phyloP scores from a whole-genome alignment of 1,139 yeast genomes.

The Petasospora fabianii region DNA sequence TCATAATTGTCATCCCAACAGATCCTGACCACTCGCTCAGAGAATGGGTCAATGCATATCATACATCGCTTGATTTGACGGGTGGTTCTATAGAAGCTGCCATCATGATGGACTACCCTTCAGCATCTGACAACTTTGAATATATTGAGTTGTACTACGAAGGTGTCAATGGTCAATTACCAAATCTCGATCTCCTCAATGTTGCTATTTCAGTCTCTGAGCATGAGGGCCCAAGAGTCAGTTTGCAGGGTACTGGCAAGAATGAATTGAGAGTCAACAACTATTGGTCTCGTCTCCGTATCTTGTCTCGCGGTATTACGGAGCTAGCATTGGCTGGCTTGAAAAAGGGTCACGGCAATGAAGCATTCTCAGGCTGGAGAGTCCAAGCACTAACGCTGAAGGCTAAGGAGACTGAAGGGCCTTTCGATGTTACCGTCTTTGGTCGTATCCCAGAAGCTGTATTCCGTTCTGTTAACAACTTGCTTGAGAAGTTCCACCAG shows the following conservation, averaged over 20 bases:
- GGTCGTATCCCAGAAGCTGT: constrained; percentile 88
- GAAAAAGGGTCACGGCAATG: constrained; percentile 62
- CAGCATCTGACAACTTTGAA: constrained; percentile 63
- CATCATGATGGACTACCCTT: constrained; percentile 74
- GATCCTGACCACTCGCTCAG: constrained; percentile 68
- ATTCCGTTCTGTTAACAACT: constrained; percentile 84
- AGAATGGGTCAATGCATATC: constrained; percentile 94
- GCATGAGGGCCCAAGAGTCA: constrained; percentile 70
- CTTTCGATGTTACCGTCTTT: constrained; percentile 77
- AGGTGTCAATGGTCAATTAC: constrained; percentile 93
- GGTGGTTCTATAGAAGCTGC: constrained; percentile 98
- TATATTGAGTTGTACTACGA: constrained; percentile 74
- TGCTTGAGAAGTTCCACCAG: constrained; percentile 94
- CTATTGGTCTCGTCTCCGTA: constrained; percentile 48
- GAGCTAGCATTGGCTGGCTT: constrained; percentile 72
- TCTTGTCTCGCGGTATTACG: constrained; percentile 61
- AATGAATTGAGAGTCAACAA: constrained; percentile 43
- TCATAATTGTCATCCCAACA: constrained; percentile 78
- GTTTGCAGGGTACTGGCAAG: constrained; percentile 58
- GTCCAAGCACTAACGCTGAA: constrained; percentile 83
- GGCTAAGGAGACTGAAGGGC: constrained; percentile 46
- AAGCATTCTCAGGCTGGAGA: constrained; percentile 94
- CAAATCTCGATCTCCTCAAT: constrained; percentile 86
- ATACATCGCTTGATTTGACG: constrained; percentile 75
- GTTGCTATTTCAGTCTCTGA: constrained; percentile 67